Evolutionary conservation across 352 stramenopile species (phyloP).

Genomic region (Pilasporangium apinafurcum): DNA sequence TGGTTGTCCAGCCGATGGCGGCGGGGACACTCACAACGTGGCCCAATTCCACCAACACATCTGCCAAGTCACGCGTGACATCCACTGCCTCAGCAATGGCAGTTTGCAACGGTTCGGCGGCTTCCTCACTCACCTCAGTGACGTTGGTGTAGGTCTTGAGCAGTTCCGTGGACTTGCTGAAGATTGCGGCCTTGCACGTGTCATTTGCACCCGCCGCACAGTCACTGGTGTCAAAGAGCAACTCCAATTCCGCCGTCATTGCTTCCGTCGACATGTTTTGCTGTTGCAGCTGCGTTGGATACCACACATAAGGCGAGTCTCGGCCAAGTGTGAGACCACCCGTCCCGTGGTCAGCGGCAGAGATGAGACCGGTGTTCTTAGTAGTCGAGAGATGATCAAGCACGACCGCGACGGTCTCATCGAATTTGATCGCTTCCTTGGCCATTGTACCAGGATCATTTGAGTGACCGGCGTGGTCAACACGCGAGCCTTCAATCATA

Average conservation of each 20-base stretch:
- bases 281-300: slow-evolving; percentile 29
- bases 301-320: slow-evolving; percentile 41
- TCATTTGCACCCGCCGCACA: slow-evolving; percentile 23
- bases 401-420: slow-evolving; percentile 60
- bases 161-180: slow-evolving; percentile 30
- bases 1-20: slow-evolving; percentile 50
- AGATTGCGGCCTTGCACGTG: slow-evolving; percentile 35
- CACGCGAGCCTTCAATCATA: slow-evolving; percentile 70
- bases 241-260: slow-evolving; percentile 35
- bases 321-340: slow-evolving; percentile 52
- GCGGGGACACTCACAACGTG: slow-evolving; percentile 42
- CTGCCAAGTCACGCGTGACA: slow-evolving; percentile 24
- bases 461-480: slow-evolving; percentile 60
- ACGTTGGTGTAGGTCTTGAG: slow-evolving; percentile 52
- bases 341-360: slow-evolving; percentile 56
- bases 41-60: slow-evolving; percentile 48
- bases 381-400: slow-evolving; percentile 41
- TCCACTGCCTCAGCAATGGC: slow-evolving; percentile 41
- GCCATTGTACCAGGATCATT: slow-evolving; percentile 67
- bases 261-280: slow-evolving; percentile 60
- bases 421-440: slow-evolving; percentile 61
- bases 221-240: slow-evolving; percentile 20
- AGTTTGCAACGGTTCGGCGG: slow-evolving; percentile 15
- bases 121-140: slow-evolving; percentile 20
- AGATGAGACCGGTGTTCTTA: slow-evolving; percentile 50